Evolutionary conservation across 768 basidiomycete species (phyloP), one percentile per base, ranked within the genome.

Genomic region (Auriscalpium orientale): DNA sequence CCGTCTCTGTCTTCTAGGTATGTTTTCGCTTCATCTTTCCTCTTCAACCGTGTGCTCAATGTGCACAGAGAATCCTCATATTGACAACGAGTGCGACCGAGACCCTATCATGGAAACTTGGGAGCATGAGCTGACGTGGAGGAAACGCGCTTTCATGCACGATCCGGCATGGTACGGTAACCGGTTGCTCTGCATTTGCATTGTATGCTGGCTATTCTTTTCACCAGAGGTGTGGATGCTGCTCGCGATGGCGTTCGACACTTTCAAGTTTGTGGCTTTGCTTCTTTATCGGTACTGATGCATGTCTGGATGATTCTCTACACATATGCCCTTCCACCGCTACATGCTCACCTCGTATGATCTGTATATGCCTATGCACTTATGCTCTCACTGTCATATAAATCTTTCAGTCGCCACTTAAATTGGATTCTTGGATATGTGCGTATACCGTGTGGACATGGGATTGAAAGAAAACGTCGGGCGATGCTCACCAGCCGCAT

Each of bases 91-190:
- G 11, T 58, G 54, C 21, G 58, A 9, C 11, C 56, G 20, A 15
- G 38, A 58, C 12, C 28, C 28, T 28, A 53, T 58, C 35, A 51
- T 58, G 28, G 58, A 56, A n/a, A 51, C 49, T 1, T 60, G 58
- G 58, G 9, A 4, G 7, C 58, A 43, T 34, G 48, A 60, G 7
- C 49, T 58, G 15, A 53, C 50, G 37, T 58, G 53, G 52, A 56
- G 53, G 13, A 56, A 56, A 12, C 58, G 58, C 36, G 49, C 34
- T 28, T n/a, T 58, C 49, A 21, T 20, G 1, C 44, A 58, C 43
- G 46, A 58, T 18, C 58, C 58, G 1, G 43, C 44, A 2, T 58
- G 56, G 58, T 54, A 58, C 22, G 16, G 53, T 18, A 54, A 60
- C n/a, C 56, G 56, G 7, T 52, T 60, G 44, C 3, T 60, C 13